phyloP scores from a whole-genome alignment of 768 basidiomycete species.

The Leccinum barrowsii region DNA sequence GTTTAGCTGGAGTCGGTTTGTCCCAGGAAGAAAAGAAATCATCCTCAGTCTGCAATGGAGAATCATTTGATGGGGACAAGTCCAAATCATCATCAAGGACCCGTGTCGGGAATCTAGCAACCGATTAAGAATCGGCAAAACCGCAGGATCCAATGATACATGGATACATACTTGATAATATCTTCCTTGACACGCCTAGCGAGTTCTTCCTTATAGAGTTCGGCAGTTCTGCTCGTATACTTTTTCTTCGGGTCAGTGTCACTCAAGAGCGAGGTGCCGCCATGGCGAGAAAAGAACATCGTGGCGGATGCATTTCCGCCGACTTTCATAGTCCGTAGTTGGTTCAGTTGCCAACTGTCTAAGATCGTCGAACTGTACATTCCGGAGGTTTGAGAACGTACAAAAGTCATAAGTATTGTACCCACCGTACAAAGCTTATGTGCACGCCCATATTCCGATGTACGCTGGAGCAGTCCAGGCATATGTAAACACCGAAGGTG shows the following conservation, averaged over 20 bases:
- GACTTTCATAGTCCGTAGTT: conserved; percentile 94
- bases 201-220: conserved; percentile 91
- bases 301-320: conserved; percentile 86
- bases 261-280: conserved; percentile 63
- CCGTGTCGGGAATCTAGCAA: conserved; percentile 65
- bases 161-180: conserved; percentile 47
- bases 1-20: conserved; percentile 63
- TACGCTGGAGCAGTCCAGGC: conserved; percentile 91
- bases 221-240: conserved; percentile 80
- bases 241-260: conserved; percentile 84
- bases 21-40: conserved; percentile 99
- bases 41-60: conserved; percentile 58
- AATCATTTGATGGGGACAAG: conserved; percentile 35
- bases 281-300: conserved; percentile 89
- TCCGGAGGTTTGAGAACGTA: conserved; percentile 17
- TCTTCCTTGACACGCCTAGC: conserved; percentile 79
- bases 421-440: conserved; percentile 92
- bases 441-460: conserved; percentile 99
- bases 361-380: conserved; percentile 85
- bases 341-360: conserved; percentile 87
- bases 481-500: conserved; percentile 96
- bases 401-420: neutral
- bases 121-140: neutral
- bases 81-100: conserved; percentile 84
- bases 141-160: neutral